Conservation (phyloP, 441 rosid species). For the Adansonia rubrostipa region DNA sequence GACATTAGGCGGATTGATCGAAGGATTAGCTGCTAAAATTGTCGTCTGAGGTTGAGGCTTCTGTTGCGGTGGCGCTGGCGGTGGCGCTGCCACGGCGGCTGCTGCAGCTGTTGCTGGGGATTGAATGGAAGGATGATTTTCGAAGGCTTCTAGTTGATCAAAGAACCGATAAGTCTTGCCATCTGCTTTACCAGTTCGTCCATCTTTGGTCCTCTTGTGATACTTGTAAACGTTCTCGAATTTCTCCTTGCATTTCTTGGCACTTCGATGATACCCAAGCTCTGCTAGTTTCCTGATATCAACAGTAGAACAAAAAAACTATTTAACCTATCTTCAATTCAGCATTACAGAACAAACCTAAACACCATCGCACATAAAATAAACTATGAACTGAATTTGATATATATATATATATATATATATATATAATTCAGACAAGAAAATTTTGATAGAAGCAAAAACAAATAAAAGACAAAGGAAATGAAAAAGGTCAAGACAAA, state of each 20-base stretch:
- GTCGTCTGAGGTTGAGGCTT: slow-evolving; percentile 12
- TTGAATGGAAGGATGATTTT: slow-evolving; percentile 37
- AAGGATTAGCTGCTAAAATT: slow-evolving; percentile 23
- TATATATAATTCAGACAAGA: too few species aligned
- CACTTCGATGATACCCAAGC: slow-evolving; percentile 75
- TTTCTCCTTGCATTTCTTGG: slow-evolving; percentile 93
- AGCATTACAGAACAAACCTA: slow-evolving; percentile 3
- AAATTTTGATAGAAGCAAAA: not conserved
- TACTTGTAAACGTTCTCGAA: slow-evolving; percentile 90
- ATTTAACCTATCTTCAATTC: slow-evolving; percentile 24
- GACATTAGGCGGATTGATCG: not conserved
- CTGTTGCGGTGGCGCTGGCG: not conserved
- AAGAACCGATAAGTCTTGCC: slow-evolving; percentile 78
- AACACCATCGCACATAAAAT: slow-evolving; percentile 32
- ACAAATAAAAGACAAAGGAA: not conserved
- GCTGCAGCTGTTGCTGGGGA: slow-evolving; percentile 12
- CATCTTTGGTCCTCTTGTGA: slow-evolving; percentile 88
- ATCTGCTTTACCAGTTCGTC: slow-evolving; percentile 60
- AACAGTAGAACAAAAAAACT: slow-evolving; percentile 23
- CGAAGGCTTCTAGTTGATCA: slow-evolving; percentile 79
- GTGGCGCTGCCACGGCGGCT: too few species aligned
- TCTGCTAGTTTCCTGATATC: slow-evolving; percentile 73
- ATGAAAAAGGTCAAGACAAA: not conserved
- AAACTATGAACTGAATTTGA: not conserved
- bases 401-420: too few species aligned